Conservation (phyloP, 2,329 filamentous ascomycete species). For the Claviceps humidiphila region DNA sequence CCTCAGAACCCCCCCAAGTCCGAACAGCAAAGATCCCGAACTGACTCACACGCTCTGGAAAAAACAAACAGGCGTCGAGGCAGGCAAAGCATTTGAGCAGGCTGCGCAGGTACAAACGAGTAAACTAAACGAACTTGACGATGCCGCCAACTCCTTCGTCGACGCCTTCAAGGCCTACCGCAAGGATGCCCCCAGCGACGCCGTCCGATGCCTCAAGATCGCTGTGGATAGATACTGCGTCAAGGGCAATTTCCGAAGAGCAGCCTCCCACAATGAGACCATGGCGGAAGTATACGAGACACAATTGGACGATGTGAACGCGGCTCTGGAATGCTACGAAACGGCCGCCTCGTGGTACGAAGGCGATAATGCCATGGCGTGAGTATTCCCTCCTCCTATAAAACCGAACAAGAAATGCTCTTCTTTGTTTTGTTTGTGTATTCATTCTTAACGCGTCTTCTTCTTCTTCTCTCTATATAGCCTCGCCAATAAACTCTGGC, state of each 20-base stretch:
- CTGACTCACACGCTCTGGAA: neutral
- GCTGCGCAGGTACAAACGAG: conserved; percentile 69
- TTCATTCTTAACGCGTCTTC: neutral
- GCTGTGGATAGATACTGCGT: conserved; percentile 77
- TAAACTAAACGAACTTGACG: conserved; percentile 80
- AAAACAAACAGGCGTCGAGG: conserved; percentile 54
- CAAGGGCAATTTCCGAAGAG: conserved; percentile 82
- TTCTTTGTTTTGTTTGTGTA: neutral
- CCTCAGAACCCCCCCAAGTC: neutral
- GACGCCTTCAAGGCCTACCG: conserved; percentile 95
- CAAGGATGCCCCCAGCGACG: conserved; percentile 71
- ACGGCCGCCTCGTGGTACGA: conserved; percentile 83
- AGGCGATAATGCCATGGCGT: conserved; percentile 72
- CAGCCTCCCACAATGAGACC: conserved; percentile 81
- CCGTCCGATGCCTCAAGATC: conserved; percentile 63
- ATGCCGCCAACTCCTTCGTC: conserved; percentile 74
- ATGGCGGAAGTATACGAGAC: conserved; percentile 76
- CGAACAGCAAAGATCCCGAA: neutral
- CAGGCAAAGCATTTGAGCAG: conserved; percentile 74
- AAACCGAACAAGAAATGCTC: too few species aligned
- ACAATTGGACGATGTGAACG: conserved; percentile 64
- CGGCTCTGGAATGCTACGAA: conserved; percentile 73
- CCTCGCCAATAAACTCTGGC: conserved; percentile 82
- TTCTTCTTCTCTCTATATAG: conserved; percentile 25
- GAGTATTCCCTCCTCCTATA: conserved; percentile 18